Conservation (phyloP, 2,329 filamentous ascomycete species). For the Sclerotinia minor region DNA sequence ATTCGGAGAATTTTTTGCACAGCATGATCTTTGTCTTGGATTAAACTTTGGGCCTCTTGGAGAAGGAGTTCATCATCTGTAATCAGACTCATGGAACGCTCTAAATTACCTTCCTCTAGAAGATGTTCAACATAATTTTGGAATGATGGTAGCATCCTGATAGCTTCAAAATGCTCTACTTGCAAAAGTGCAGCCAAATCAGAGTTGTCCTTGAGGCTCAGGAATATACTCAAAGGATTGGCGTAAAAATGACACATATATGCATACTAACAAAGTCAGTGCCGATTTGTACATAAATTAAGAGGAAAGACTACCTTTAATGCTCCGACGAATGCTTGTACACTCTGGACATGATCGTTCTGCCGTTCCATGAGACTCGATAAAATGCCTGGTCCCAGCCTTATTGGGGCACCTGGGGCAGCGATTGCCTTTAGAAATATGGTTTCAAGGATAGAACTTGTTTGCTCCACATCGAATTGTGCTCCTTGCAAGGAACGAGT, state of each 20-base stretch:
- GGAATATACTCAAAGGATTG: slow-evolving; percentile 65
- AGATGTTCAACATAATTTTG: slow-evolving; percentile 52
- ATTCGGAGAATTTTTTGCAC: slow-evolving; percentile 50
- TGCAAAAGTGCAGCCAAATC: slow-evolving; percentile 48
- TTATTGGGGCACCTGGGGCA: slow-evolving; percentile 55
- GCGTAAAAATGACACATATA: slow-evolving; percentile 87
- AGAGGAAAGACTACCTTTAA: slow-evolving; percentile 55
- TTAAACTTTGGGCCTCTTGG: slow-evolving; percentile 43
- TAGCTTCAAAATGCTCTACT: slow-evolving; percentile 62
- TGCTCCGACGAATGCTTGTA: slow-evolving; percentile 69
- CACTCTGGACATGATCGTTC: slow-evolving; percentile 73
- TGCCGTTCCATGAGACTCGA: slow-evolving; percentile 68
- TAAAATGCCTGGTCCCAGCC: slow-evolving; percentile 64
- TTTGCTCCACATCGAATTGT: slow-evolving; percentile 76
- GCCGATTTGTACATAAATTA: slow-evolving; percentile 5
- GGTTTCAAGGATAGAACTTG: slow-evolving; percentile 68
- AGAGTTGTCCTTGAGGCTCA: slow-evolving; percentile 48
- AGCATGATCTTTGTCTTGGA: slow-evolving; percentile 44
- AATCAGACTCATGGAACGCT: slow-evolving; percentile 54
- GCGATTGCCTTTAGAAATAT: slow-evolving; percentile 68
- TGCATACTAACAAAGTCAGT: slow-evolving; percentile 58
- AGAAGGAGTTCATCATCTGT: slow-evolving; percentile 59
- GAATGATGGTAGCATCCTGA: slow-evolving; percentile 71
- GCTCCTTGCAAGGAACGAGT: slow-evolving; percentile 67
- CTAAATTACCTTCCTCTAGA: slow-evolving; percentile 47